These are phyloP conservation scores for Decorospora gaudefroyi DNA, from an alignment of 2,329 filamentous ascomycete species.

Conservation along the genomic window DNA sequence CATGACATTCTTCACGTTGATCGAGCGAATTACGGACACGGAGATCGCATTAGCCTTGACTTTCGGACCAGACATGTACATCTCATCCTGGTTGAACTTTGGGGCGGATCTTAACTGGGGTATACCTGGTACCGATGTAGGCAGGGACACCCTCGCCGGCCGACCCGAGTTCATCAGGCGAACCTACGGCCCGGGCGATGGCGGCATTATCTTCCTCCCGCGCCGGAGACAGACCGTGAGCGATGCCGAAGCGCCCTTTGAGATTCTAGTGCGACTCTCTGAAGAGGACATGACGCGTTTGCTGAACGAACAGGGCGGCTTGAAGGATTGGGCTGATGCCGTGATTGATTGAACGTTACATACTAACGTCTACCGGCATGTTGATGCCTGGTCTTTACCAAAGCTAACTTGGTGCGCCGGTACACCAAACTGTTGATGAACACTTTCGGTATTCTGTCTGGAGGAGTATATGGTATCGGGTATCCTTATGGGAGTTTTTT, in stretches of 20 bases:
- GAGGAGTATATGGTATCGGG: slow-evolving; percentile 24
- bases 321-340: slow-evolving; percentile 36
- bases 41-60: slow-evolving; percentile 36
- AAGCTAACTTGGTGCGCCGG: slow-evolving; percentile 20
- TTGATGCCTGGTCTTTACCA: slow-evolving; percentile 8
- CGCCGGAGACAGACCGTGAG: slow-evolving; percentile 30
- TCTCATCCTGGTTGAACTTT: slow-evolving; percentile 46
- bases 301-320: slow-evolving; percentile 34
- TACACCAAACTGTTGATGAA: slow-evolving; percentile 20
- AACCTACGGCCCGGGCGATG: slow-evolving; percentile 37
- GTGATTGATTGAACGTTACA: slow-evolving; percentile 26
- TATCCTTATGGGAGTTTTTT: slow-evolving; percentile 26
- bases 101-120: slow-evolving; percentile 40
- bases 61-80: slow-evolving; percentile 43
- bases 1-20: slow-evolving; percentile 38
- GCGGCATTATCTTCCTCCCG: slow-evolving; percentile 45
- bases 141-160: slow-evolving; percentile 28
- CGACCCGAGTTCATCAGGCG: slow-evolving; percentile 43
- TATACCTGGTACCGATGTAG: slow-evolving; percentile 41
- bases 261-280: slow-evolving; percentile 42
- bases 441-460: slow-evolving; percentile 8
- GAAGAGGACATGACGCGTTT: slow-evolving; percentile 42
- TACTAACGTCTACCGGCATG: slow-evolving; percentile 1
- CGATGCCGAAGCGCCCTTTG: slow-evolving; percentile 39
- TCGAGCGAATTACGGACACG: slow-evolving; percentile 37